Evolutionary conservation across 257 asterid genomes (phyloP).

Genomic region (Nicotiana tabacum): DNA sequence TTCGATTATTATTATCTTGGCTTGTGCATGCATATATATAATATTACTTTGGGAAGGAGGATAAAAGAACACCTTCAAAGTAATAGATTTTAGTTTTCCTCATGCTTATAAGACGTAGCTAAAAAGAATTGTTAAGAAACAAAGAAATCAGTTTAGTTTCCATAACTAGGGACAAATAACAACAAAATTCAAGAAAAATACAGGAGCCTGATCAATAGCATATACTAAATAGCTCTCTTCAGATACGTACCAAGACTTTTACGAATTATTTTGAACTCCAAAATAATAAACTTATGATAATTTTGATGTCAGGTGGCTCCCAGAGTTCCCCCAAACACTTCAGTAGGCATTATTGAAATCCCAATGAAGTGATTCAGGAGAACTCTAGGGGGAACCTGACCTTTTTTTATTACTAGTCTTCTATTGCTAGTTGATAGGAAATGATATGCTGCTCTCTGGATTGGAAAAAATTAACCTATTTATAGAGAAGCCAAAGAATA

Average conservation of each 20-base stretch:
- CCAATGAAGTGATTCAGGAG: constrained; percentile 44
- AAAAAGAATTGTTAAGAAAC: no score
- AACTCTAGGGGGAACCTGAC: constrained; percentile 45
- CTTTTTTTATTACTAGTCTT: background rate
- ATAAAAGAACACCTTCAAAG: no score
- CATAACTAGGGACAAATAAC: background rate
- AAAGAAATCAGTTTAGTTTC: background rate
- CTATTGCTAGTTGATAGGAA: background rate
- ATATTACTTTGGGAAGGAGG: no score
- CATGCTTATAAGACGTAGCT: background rate
- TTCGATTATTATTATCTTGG: no score
- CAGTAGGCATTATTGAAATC: constrained; percentile 19
- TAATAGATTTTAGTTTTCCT: background rate
- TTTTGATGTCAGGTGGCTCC: constrained; percentile 28
- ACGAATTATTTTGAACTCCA: no score
- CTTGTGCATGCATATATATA: no score
- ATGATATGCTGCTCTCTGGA: background rate
- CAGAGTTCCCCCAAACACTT: constrained; percentile 80
- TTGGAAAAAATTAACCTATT: background rate
- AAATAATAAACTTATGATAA: no score
- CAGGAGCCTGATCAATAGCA: background rate
- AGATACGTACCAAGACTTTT: no score
- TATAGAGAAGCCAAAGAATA: no score
- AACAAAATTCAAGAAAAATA: no score
- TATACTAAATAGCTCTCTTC: no score